Percentiles rank a stretch among this genome's conserved stretches.
Evolutionary conservation across 1,284 basidiomycete genomes (phyloP).

Genomic region (Blastosporella zonata): DNA sequence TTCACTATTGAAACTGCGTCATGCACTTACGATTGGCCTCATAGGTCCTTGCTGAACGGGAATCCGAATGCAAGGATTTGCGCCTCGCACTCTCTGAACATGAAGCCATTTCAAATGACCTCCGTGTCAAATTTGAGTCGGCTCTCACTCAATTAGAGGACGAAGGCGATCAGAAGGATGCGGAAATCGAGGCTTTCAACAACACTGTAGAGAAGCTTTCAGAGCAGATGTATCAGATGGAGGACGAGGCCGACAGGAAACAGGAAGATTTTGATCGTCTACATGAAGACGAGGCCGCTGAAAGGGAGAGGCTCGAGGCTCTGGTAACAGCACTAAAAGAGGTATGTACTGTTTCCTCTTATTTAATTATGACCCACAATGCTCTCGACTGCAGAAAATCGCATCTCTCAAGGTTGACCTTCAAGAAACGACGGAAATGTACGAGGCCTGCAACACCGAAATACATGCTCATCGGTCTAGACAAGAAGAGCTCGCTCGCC

Average conservation of each 20-base stretch:
- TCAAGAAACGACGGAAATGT: constrained; percentile 56
- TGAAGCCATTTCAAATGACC: constrained; percentile 64
- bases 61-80: constrained; percentile 70
- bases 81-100: constrained; percentile 70
- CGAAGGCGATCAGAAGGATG: constrained; percentile 69
- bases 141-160: constrained; percentile 70
- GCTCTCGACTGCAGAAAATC: constrained; percentile 53
- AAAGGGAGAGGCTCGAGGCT: constrained; percentile 71
- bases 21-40: constrained; percentile 6
- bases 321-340: constrained; percentile 77
- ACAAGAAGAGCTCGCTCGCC: constrained; percentile 73
- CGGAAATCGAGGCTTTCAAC: constrained; percentile 70
- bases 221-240: constrained; percentile 53
- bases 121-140: constrained; percentile 71
- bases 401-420: constrained; percentile 57
- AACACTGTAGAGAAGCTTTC: constrained; percentile 71
- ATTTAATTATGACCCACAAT: background rate
- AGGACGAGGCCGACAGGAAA: constrained; percentile 56
- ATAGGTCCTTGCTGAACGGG: constrained; percentile 71
- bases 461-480: constrained; percentile 58
- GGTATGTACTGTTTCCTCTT: constrained; percentile 33
- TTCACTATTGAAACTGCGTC: background rate
- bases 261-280: constrained; percentile 31
- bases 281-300: constrained; percentile 64
- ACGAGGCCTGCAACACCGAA: constrained; percentile 58